phyloP scores from a whole-genome alignment of 2,329 filamentous ascomycete species.

The Penicillium sp. region DNA sequence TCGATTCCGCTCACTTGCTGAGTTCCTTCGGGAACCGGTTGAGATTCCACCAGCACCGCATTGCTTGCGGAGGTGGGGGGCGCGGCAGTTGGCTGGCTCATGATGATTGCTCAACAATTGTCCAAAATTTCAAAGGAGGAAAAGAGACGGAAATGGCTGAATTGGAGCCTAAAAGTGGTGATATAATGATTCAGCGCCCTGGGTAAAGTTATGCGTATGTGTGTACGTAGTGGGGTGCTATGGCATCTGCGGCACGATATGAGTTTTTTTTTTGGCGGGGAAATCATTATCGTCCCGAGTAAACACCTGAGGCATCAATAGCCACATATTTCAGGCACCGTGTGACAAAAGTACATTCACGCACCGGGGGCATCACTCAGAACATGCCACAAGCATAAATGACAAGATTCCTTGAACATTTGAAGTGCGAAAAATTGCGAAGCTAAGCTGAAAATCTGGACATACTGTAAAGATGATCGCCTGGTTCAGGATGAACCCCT shows the following conservation, averaged over 20 bases:
- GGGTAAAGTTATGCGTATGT: background rate
- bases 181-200: background rate
- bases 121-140: no score
- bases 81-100: slow-evolving; percentile 25
- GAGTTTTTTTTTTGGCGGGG: slow-evolving; percentile 16
- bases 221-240: background rate
- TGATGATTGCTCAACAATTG: background rate
- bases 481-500: background rate
- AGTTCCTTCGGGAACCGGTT: slow-evolving; percentile 75
- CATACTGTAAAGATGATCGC: background rate
- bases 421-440: background rate
- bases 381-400: background rate
- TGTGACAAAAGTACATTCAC: background rate
- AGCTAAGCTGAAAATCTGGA: background rate
- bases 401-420: no score
- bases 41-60: slow-evolving; percentile 82
- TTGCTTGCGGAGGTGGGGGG: slow-evolving; percentile 67
- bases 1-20: slow-evolving; percentile 86
- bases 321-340: background rate
- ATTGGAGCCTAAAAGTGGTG: background rate
- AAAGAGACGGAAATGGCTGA: slow-evolving; percentile 40
- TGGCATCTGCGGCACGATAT: background rate
- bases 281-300: slow-evolving; percentile 4
- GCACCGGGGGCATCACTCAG: background rate
- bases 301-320: background rate